Evolutionary conservation across 2,329 filamentous ascomycete genomes (phyloP).

Genomic region (Aureobasidium vineae): DNA sequence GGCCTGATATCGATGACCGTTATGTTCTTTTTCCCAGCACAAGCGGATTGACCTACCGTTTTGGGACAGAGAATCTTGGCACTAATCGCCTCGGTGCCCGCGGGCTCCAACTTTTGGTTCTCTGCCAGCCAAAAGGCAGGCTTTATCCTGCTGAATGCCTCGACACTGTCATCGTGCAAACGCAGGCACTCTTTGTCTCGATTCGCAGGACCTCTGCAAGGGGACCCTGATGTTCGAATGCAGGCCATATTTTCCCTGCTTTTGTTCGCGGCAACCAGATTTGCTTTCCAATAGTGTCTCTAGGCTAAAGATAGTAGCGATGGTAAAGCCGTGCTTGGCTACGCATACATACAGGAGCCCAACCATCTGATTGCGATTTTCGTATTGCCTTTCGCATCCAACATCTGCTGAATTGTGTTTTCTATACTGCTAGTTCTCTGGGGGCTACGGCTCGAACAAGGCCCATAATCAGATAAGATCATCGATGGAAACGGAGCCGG

Average conservation of each 20-base stretch:
- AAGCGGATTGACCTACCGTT: constrained; percentile 1
- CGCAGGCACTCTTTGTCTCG: background rate
- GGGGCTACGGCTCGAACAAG: background rate
- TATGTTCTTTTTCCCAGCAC: background rate
- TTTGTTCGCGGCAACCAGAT: background rate
- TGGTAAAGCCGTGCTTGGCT: background rate
- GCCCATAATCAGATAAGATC: background rate
- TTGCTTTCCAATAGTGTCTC: background rate
- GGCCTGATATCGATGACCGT: background rate
- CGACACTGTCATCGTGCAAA: background rate
- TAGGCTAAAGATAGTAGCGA: background rate
- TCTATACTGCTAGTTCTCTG: background rate
- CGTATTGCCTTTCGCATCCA: background rate
- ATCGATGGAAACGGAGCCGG: background rate
- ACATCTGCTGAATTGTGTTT: background rate
- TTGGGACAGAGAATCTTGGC: constrained; percentile 1
- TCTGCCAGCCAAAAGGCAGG: background rate
- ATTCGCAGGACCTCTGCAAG: background rate
- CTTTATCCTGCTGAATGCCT: background rate
- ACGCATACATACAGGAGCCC: too few relatives aligned
- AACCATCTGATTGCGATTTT: background rate
- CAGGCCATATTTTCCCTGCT: background rate
- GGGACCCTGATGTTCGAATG: background rate
- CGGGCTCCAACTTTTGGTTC: background rate
- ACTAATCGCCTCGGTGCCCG: background rate